Percentiles rank a stretch among this genome's conserved stretches.
phyloP scores from a whole-genome alignment of 108 stramenopile species.

The Stephanodiscus triporus region DNA sequence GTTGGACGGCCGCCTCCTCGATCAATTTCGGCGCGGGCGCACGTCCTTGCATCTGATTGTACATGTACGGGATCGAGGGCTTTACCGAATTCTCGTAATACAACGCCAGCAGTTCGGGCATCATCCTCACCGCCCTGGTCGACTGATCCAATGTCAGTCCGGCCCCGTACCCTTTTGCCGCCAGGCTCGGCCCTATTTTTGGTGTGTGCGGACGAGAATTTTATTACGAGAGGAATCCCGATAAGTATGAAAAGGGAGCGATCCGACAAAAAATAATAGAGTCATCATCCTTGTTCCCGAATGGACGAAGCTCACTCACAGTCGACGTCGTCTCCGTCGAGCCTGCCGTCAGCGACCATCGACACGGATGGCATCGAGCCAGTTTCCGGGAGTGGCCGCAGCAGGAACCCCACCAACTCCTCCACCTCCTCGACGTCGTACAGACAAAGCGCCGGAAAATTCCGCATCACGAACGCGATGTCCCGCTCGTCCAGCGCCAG shows the following conservation, averaged over 20 bases:
- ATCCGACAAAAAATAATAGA: slow-evolving; percentile 8
- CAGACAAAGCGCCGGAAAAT: slow-evolving; percentile 52
- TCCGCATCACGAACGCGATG: slow-evolving; percentile 30
- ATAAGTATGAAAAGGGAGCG: background rate
- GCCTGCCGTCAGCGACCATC: slow-evolving; percentile 25
- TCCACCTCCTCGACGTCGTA: slow-evolving; percentile 48
- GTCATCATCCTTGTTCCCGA: background rate
- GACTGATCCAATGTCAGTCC: slow-evolving; percentile 52
- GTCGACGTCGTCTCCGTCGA: slow-evolving; percentile 29
- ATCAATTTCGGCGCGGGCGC: slow-evolving; percentile 17
- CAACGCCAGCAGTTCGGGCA: slow-evolving; percentile 53
- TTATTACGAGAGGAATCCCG: too few relatives aligned
- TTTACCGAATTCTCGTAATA: slow-evolving; percentile 49
- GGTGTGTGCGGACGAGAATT: too few relatives aligned
- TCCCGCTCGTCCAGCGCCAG: slow-evolving; percentile 27
- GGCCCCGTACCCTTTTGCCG: slow-evolving; percentile 51
- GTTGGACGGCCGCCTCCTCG: slow-evolving; percentile 41
- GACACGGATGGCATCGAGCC: slow-evolving; percentile 11
- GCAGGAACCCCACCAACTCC: slow-evolving; percentile 43
- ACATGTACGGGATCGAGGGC: slow-evolving; percentile 45
- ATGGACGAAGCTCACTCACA: too few relatives aligned
- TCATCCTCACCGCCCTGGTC: slow-evolving; percentile 35
- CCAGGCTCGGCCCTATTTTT: slow-evolving; percentile 28
- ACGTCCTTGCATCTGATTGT: slow-evolving; percentile 21
- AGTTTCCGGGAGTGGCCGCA: slow-evolving; percentile 36